These are phyloP conservation scores for Phylloporus sp. DNA, from an alignment of 768 basidiomycete species.

Conservation along the genomic window DNA sequence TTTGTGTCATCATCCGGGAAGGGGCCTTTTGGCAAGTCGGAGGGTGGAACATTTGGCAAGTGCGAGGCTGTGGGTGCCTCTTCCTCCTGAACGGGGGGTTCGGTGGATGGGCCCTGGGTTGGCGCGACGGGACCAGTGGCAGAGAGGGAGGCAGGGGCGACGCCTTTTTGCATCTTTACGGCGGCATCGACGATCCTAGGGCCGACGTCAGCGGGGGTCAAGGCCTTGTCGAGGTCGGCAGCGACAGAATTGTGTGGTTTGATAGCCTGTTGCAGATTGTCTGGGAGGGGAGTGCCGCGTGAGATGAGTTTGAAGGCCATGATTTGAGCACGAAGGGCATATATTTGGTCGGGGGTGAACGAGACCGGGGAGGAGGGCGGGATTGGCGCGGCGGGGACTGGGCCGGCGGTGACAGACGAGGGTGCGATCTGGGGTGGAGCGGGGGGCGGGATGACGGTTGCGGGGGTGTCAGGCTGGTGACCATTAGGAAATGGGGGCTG, in stretches of 20 bases:
- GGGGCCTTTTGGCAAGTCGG: constrained; percentile 67
- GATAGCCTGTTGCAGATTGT: constrained; percentile 66
- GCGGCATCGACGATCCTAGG: constrained; percentile 70
- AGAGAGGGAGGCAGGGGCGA: constrained; percentile 21
- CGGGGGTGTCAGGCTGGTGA: constrained; percentile 28
- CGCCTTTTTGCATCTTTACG: constrained; percentile 66
- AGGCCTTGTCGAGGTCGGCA: constrained; percentile 60
- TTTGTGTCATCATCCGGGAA: constrained; percentile 76
- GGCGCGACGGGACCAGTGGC: constrained; percentile 26
- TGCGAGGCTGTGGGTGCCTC: constrained; percentile 37
- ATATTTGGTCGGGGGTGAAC: constrained; percentile 73
- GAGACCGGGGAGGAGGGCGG: constrained; percentile 72
- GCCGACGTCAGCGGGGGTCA: constrained; percentile 56
- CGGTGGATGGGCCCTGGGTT: constrained; percentile 19
- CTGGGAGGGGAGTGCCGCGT: constrained; percentile 63
- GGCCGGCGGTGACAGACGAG: constrained; percentile 45
- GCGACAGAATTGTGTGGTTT: constrained; percentile 59
- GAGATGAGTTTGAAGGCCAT: constrained; percentile 73
- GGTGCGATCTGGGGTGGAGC: constrained; percentile 30
- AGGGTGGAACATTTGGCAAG: constrained; percentile 41
- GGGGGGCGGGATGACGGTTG: constrained; percentile 26
- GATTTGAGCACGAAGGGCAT: constrained; percentile 76
- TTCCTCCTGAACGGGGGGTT: constrained; percentile 50
- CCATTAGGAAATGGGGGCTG: constrained; percentile 44
- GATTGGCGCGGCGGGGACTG: constrained; percentile 46